A percentile compares a stretch with the other conserved stretches of the same genome.
phyloP scores from a whole-genome alignment of 75 land plant species.

The Selaginella moellendorffii region DNA sequence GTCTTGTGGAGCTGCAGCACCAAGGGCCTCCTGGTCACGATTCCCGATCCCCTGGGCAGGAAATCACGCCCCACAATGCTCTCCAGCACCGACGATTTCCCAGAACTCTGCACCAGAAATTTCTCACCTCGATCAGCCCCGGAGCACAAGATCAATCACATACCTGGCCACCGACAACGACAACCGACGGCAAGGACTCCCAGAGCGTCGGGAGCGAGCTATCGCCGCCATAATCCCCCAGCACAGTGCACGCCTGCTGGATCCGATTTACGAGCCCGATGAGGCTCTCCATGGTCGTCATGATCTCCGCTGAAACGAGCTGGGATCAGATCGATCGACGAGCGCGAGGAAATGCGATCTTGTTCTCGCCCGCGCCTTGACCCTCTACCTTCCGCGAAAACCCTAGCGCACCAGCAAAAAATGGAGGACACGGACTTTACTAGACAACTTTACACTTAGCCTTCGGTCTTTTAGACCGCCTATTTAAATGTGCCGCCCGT shows the following conservation, averaged over 20 bases:
- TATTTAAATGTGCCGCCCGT: too few relatives aligned
- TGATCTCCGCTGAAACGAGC: too few relatives aligned
- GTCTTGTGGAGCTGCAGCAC: conserved; percentile 26
- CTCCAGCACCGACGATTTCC: conserved; percentile 88
- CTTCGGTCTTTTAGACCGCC: too few relatives aligned
- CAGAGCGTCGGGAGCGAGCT: conserved; percentile 55
- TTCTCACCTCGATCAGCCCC: too few relatives aligned
- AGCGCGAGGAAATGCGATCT: too few relatives aligned
- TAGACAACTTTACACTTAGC: too few relatives aligned
- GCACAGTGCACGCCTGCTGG: conserved; percentile 74
- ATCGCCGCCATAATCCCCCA: conserved; percentile 83
- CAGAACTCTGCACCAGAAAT: conserved; percentile 87
- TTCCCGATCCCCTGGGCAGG: conserved; percentile 67
- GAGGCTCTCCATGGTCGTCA: conserved; percentile 85
- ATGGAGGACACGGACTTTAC: too few relatives aligned
- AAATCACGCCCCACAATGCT: conserved; percentile 89
- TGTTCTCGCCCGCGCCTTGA: too few relatives aligned
- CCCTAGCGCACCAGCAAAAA: too few relatives aligned
- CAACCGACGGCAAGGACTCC: conserved; percentile 65
- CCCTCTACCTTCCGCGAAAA: too few relatives aligned
- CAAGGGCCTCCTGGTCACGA: conserved; percentile 32
- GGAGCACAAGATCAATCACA: too few relatives aligned
- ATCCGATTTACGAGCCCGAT: conserved; percentile 81
- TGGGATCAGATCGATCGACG: too few relatives aligned
- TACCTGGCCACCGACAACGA: conserved; percentile 93